Conservation (phyloP, 768 basidiomycete genomes). For the Galerina marginata region DNA sequence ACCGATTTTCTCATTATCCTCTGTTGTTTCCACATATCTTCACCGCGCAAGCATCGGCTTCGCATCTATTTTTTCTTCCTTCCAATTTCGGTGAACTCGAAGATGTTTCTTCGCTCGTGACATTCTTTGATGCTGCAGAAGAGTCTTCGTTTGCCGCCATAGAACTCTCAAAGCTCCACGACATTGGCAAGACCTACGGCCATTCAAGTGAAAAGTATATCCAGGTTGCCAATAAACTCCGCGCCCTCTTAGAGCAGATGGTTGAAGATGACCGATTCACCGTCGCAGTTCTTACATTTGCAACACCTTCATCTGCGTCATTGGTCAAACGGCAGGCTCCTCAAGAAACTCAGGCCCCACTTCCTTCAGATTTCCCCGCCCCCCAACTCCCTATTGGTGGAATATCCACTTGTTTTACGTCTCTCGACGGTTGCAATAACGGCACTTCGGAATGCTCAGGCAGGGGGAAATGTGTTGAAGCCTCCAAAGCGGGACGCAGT, state of each 20-base stretch:
- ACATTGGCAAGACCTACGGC: constrained; percentile 54
- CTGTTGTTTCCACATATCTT: constrained; percentile 61
- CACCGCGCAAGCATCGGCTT: constrained; percentile 64
- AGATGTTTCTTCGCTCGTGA: constrained; percentile 43
- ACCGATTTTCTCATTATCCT: constrained; percentile 47
- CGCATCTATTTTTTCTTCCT: constrained; percentile 53
- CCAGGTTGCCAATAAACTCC: constrained; percentile 49
- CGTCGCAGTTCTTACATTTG: constrained; percentile 60
- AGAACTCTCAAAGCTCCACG: constrained; percentile 56
- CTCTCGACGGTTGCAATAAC: constrained; percentile 59
- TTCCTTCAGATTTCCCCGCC: constrained; percentile 45
- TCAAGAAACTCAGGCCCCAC: constrained; percentile 51
- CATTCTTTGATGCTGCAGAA: constrained; percentile 60
- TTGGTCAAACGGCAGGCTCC: constrained; percentile 44
- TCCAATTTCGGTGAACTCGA: constrained; percentile 32
- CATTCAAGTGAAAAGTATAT: constrained; percentile 59
- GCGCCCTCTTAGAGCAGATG: constrained; percentile 51
- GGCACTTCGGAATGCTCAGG: constrained; percentile 73
- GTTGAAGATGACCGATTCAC: constrained; percentile 42
- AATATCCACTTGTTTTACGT: constrained; percentile 66
- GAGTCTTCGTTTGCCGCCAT: constrained; percentile 65
- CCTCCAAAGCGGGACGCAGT: constrained; percentile 61
- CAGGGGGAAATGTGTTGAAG: constrained; percentile 67
- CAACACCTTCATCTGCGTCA: constrained; percentile 29
- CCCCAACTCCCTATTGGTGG: constrained; percentile 61